Base-by-base conservation (phyloP, 2,329 filamentous ascomycete genomes). In the Apiospora malaysiana region DNA sequence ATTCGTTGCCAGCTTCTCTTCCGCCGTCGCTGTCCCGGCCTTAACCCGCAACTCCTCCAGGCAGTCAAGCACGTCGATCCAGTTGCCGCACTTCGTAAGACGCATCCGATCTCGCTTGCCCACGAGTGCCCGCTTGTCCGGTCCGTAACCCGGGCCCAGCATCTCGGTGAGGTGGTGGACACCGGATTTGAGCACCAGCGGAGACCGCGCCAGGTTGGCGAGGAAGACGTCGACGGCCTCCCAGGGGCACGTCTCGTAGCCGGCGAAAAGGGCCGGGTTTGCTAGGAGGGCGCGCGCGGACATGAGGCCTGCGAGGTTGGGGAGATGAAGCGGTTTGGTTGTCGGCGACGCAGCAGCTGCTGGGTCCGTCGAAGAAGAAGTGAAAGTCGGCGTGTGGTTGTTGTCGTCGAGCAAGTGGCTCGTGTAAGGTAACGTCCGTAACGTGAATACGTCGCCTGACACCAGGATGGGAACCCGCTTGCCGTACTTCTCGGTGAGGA, bases 161-260 rank as follows among this genome's bases (percentile, higher is more conserved):
- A 93, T 93, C 81, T 93, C 90, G 70, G 84, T 85, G 40, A 93
- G 78, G 78, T 93, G 91, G 78, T 93, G 91, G 70, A 90, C 82
- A 6, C 88, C 86, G 59, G 93, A 81, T 78, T 91, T 90, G 73
- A 89, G 86, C 1, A 90, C 90, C 40, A 93, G 82, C 7, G 91
- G 90, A 1, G 83, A 84, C 49, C 84, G 83, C 12, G 88, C 85
- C 12, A 86, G 86, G 71, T 88, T 86, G 71, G 83, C 86, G 82
- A 93, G 82, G 78, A 93, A 92, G 18, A 83, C 80, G 76, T 90
- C 88, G 32, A 93, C 86, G 1, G 88, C 90, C 66, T 88, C 85
- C 87, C 88, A 90, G 1, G 90, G 87, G 72, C 90, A 91, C 27
- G 84, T 80, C 5, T 85, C 79, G 75, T 86, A 77, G 65, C 89